phyloP scores from a whole-genome alignment of 345 rosid genomes.

The Sisymbrium altissimum region DNA sequence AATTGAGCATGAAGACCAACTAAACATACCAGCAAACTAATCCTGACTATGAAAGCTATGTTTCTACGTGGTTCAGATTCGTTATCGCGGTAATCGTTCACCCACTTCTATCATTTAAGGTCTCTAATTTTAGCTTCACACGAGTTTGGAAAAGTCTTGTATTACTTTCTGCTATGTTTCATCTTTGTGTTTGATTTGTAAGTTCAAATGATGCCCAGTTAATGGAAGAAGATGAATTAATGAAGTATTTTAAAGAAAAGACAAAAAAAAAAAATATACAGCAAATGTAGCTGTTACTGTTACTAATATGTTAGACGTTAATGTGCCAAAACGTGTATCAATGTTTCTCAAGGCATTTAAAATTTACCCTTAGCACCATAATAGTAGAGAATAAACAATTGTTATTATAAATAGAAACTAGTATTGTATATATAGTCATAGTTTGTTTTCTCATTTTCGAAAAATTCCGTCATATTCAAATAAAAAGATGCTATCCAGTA shows the following conservation, averaged over 20 bases:
- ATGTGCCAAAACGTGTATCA: neutral
- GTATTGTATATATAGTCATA: neutral
- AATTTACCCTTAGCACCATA: neutral
- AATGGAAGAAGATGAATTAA: neutral
- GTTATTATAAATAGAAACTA: neutral
- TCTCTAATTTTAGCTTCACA: neutral
- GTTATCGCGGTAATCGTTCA: neutral
- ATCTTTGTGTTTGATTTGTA: no score
- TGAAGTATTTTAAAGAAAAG: neutral
- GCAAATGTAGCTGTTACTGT: neutral
- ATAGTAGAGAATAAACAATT: neutral
- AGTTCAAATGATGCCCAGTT: neutral
- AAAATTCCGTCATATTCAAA: neutral
- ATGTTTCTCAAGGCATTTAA: neutral
- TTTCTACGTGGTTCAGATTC: neutral
- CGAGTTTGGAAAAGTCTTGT: no score
- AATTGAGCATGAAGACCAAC: neutral
- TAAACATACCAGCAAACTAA: neutral
- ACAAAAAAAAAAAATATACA: neutral
- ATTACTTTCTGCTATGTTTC: no score
- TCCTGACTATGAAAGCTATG: neutral
- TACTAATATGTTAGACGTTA: neutral
- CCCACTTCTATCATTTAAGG: neutral
- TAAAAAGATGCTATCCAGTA: neutral
- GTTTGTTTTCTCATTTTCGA: neutral